These are phyloP conservation scores for Crithidia sp. DNA, from an alignment of 208 protist genomes.

Conservation along the genomic window DNA sequence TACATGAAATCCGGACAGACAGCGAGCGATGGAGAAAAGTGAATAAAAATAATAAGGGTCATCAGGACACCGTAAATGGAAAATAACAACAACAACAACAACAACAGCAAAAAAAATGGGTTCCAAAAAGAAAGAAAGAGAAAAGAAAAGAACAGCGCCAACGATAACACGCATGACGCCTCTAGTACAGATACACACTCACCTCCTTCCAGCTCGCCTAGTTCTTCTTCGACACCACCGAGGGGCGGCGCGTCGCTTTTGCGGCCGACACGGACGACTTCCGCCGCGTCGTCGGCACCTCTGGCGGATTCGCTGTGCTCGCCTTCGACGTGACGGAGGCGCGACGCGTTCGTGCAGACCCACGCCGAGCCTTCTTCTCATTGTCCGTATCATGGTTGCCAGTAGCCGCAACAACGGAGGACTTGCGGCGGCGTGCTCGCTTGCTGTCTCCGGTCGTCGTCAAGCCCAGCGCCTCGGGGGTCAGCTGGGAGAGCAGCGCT, in stretches of 20 bases:
- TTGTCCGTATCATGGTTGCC: background rate
- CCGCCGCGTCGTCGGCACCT: background rate
- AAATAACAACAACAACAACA: conserved; percentile 1
- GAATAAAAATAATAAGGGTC: background rate
- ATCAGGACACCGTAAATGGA: background rate
- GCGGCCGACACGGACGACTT: conserved; percentile 5
- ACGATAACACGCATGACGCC: background rate
- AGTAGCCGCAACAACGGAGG: conserved; percentile 3
- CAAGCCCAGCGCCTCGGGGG: conserved; percentile 51
- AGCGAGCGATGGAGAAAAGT: background rate
- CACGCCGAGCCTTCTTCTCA: background rate
- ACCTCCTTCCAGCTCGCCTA: background rate
- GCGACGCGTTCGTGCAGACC: conserved; percentile 2
- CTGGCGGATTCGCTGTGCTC: background rate
- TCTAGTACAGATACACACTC: no score
- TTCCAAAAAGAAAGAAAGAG: background rate
- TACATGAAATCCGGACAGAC: no score
- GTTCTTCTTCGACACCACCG: conserved; percentile 22
- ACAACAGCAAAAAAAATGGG: conserved; percentile 16
- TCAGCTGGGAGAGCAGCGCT: conserved; percentile 45
- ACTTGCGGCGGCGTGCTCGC: conserved; percentile 25
- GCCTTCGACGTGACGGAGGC: conserved; percentile 10
- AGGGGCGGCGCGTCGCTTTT: conserved; percentile 1
- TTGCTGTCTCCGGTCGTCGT: conserved; percentile 1
- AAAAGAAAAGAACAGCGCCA: background rate